phyloP scores from a whole-genome alignment of 495 filamentous ascomycete genomes.

The Neurospora pannonica region DNA sequence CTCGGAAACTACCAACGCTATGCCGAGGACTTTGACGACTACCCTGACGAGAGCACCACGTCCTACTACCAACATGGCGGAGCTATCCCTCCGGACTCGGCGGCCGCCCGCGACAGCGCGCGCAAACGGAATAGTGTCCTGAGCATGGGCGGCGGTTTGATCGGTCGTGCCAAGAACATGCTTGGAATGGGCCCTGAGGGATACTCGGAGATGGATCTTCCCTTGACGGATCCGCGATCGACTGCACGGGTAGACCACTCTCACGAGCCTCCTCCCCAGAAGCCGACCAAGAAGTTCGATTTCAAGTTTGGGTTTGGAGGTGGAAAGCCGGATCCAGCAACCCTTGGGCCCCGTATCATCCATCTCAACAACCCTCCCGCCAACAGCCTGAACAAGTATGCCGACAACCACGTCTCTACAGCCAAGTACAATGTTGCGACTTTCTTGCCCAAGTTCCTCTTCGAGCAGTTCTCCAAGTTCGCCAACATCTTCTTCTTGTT shows the following conservation, averaged over 20 bases:
- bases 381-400: constrained; percentile 77
- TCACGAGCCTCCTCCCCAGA: constrained; percentile 25
- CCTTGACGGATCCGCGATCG: constrained; percentile 67
- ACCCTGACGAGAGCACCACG: constrained; percentile 57
- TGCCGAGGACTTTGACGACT: constrained; percentile 71
- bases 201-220: constrained; percentile 97
- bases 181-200: constrained; percentile 75
- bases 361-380: constrained; percentile 96
- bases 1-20: constrained; percentile 84
- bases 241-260: constrained; percentile 15
- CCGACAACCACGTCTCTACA: constrained; percentile 94
- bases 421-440: constrained; percentile 94
- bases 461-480: constrained; percentile 98
- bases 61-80: constrained; percentile 59
- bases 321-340: constrained; percentile 77
- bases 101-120: constrained; percentile 41
- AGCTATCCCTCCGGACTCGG: constrained; percentile 34
- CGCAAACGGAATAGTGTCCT: constrained; percentile 80
- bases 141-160: constrained; percentile 72
- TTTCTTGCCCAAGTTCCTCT: constrained; percentile 96
- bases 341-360: constrained; percentile 84
- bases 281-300: constrained; percentile 50
- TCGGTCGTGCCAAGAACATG: constrained; percentile 81
- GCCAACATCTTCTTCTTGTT: constrained; percentile 99
- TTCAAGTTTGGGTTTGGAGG: constrained; percentile 96